Percentiles rank a stretch among this genome's conserved stretches.
phyloP scores from a whole-genome alignment of 2,329 filamentous ascomycete species.

The Plectosphaerella plurivora region DNA sequence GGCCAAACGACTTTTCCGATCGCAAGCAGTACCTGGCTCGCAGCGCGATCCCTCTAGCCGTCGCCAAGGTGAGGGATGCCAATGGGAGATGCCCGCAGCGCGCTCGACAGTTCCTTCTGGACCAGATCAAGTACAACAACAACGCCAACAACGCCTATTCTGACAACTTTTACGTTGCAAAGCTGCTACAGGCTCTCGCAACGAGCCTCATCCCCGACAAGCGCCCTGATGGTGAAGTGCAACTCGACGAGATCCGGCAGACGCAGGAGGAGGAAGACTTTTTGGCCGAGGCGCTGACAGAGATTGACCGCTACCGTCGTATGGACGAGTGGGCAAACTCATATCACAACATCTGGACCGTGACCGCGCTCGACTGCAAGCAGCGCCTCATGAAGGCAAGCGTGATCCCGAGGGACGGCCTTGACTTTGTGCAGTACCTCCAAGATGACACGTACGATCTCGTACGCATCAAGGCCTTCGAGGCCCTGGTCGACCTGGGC shows the following conservation, averaged over 20 bases:
- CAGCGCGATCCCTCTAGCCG: conserved; percentile 74
- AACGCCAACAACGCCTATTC: conserved; percentile 87
- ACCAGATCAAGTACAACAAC: conserved; percentile 89
- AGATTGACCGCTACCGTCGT: conserved; percentile 62
- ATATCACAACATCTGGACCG: conserved; percentile 64
- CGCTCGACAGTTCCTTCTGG: conserved; percentile 79
- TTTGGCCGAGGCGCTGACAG: conserved; percentile 49
- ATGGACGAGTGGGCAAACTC: conserved; percentile 67
- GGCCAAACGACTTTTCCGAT: conserved; percentile 88
- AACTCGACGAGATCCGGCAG: conserved; percentile 27
- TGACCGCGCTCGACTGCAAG: conserved; percentile 58
- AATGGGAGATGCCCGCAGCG: conserved; percentile 73
- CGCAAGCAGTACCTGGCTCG: conserved; percentile 82
- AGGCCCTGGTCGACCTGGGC: conserved; percentile 60
- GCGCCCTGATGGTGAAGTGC: conserved; percentile 19
- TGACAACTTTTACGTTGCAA: conserved; percentile 84
- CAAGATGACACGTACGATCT: conserved; percentile 59
- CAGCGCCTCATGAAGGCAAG: conserved; percentile 59
- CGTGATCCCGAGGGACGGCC: conserved; percentile 48
- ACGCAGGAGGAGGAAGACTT: conserved; percentile 41
- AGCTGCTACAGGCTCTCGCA: conserved; percentile 62
- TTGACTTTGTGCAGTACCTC: conserved; percentile 60
- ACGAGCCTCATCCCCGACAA: conserved; percentile 51
- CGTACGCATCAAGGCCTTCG: conserved; percentile 63
- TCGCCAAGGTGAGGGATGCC: conserved; percentile 71